Percentiles rank a stretch among this genome's conserved stretches.
phyloP scores from a whole-genome alignment of 768 basidiomycete genomes.

The Paxillus ammoniavirescens region DNA sequence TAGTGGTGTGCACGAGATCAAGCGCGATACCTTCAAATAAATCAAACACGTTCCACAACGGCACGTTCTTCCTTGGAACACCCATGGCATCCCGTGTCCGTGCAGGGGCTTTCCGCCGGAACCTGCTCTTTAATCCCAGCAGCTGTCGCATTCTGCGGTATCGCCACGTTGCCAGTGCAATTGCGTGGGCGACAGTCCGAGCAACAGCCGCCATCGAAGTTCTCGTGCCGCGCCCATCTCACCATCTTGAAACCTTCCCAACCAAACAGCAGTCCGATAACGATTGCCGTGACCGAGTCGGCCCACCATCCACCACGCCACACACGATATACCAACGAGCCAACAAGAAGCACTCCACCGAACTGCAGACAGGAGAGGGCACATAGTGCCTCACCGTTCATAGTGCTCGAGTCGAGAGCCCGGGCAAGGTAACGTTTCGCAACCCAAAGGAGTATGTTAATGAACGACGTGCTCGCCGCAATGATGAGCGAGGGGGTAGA shows the following conservation, averaged over 20 bases:
- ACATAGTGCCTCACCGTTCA: constrained; percentile 45
- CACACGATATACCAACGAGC: constrained; percentile 37
- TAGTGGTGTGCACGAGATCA: no score
- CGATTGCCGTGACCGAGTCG: constrained; percentile 42
- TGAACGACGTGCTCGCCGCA: constrained; percentile 36
- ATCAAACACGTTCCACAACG: constrained; percentile 7
- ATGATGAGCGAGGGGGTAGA: constrained; percentile 43
- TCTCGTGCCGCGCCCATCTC: constrained; percentile 33
- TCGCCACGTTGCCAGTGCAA: neutral
- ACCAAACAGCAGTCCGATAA: constrained; percentile 40
- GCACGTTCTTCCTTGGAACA: neutral
- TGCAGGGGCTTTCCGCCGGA: neutral
- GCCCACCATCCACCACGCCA: constrained; percentile 52
- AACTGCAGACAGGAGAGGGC: constrained; percentile 44
- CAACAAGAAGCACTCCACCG: constrained; percentile 41
- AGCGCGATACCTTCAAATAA: no score
- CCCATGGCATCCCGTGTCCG: neutral
- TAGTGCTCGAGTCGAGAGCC: constrained; percentile 42
- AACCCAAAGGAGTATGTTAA: constrained; percentile 43
- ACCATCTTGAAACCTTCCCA: constrained; percentile 47
- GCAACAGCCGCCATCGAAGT: constrained; percentile 42
- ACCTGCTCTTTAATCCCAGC: neutral
- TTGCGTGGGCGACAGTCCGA: neutral
- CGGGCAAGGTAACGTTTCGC: constrained; percentile 44
- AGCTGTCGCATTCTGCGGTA: constrained; percentile 4